Conservation (phyloP, 1,284 basidiomycete species). For the Ceratobasidium sp. region DNA sequence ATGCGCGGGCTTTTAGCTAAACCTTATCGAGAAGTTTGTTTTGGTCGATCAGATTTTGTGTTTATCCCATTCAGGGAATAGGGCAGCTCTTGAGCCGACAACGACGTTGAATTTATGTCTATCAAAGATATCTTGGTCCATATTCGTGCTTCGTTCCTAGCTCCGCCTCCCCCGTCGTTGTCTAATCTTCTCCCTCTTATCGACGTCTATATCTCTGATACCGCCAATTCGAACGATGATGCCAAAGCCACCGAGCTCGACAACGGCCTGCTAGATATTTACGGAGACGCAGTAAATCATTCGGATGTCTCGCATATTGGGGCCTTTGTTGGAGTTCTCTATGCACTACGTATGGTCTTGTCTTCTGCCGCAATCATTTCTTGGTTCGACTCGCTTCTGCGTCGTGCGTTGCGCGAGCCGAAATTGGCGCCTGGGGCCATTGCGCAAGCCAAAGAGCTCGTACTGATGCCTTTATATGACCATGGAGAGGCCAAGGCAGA, state of each 20-base stretch:
- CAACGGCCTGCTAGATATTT: slow-evolving; percentile 71
- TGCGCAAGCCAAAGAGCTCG: slow-evolving; percentile 75
- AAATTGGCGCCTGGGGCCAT: slow-evolving; percentile 67
- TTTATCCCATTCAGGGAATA: slow-evolving; percentile 7
- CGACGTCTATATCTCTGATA: slow-evolving; percentile 34
- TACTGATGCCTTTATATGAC: slow-evolving; percentile 68
- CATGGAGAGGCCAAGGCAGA: slow-evolving; percentile 61
- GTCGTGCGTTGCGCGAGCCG: slow-evolving; percentile 77
- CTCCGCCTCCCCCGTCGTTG: slow-evolving; percentile 22
- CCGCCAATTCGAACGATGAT: slow-evolving; percentile 1
- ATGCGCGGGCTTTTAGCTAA: not conserved
- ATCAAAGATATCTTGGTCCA: slow-evolving; percentile 30
- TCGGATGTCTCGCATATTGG: slow-evolving; percentile 67
- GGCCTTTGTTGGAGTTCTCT: slow-evolving; percentile 71
- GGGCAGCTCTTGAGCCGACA: not conserved
- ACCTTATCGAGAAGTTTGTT: slow-evolving; percentile 17
- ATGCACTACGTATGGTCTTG: slow-evolving; percentile 69
- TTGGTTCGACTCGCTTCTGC: slow-evolving; percentile 81
- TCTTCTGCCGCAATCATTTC: slow-evolving; percentile 72
- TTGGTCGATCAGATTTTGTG: slow-evolving; percentile 10
- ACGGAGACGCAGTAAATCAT: slow-evolving; percentile 71
- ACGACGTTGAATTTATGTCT: slow-evolving; percentile 12
- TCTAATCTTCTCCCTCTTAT: slow-evolving; percentile 29
- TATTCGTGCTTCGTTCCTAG: slow-evolving; percentile 22
- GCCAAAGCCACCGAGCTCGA: slow-evolving; percentile 59